Percentiles rank a stretch among this genome's conserved stretches.
Conservation (phyloP, 2,329 filamentous ascomycete genomes). For the Trichoderma cornu-damae region DNA sequence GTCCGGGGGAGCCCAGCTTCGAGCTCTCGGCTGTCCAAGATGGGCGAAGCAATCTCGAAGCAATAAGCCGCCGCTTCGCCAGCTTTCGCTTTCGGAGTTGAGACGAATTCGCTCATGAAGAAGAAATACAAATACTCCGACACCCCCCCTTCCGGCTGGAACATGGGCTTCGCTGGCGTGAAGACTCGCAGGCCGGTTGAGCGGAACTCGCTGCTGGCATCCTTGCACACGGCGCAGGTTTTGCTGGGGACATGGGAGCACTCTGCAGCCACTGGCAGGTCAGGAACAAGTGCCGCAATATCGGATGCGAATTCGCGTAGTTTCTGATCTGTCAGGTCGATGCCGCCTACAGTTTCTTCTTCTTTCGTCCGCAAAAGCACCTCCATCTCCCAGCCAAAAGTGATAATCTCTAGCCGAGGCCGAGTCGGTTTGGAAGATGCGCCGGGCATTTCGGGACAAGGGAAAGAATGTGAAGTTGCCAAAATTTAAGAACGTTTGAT, state of each 20-base stretch:
- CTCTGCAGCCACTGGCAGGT: background rate
- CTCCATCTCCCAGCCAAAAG: slow-evolving; percentile 26
- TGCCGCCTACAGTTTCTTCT: background rate
- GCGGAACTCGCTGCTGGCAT: background rate
- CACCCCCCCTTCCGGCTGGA: background rate
- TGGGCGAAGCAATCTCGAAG: slow-evolving; percentile 24
- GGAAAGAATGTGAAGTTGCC: background rate
- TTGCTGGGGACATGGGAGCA: background rate
- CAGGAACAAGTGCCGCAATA: background rate
- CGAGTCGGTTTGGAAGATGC: background rate
- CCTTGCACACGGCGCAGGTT: background rate
- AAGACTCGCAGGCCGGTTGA: background rate
- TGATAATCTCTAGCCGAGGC: slow-evolving; percentile 6
- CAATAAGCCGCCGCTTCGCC: slow-evolving; percentile 14
- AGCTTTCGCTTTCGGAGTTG: background rate
- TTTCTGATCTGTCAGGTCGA: background rate
- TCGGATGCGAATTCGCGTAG: background rate
- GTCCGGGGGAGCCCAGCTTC: slow-evolving; percentile 17
- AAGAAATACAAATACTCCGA: slow-evolving; percentile 17
- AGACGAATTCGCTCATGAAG: slow-evolving; percentile 20
- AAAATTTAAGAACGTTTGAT: background rate
- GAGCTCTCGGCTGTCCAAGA: slow-evolving; percentile 22
- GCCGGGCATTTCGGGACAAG: background rate
- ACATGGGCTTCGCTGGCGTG: background rate
- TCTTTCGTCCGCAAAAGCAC: slow-evolving; percentile 18